Percentiles rank a stretch among this genome's conserved stretches.
Conservation (phyloP, 495 filamentous ascomycete species). For the Neurospora africana region DNA sequence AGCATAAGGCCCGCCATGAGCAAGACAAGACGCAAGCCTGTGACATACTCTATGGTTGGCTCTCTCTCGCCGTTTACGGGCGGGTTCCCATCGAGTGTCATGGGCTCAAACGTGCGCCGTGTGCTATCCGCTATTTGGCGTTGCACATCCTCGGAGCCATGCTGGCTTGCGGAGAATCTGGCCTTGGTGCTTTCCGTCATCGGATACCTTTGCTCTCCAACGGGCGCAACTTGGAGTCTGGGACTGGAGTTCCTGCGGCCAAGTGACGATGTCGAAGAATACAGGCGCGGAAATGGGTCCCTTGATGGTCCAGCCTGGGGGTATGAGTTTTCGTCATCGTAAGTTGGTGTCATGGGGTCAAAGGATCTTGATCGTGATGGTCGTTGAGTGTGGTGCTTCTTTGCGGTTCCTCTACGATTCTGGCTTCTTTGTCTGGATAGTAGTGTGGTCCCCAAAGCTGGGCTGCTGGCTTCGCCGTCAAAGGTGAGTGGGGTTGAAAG, state of each 20-base stretch:
- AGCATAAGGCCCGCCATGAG: slow-evolving; percentile 27
- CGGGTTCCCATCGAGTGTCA: not conserved
- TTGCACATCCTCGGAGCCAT: not conserved
- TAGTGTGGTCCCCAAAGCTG: not conserved
- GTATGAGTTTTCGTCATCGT: not conserved
- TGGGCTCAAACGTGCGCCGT: not conserved
- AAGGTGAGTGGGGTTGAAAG: not conserved
- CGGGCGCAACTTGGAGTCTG: slow-evolving; percentile 7
- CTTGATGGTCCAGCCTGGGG: not conserved
- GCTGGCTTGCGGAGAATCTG: slow-evolving; percentile 3
- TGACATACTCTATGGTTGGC: slow-evolving; percentile 13
- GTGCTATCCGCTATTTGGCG: not conserved
- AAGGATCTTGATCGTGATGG: not conserved
- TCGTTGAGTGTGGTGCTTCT: not conserved
- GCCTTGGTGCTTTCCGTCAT: slow-evolving; percentile 17
- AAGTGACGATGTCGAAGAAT: not conserved
- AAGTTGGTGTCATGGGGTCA: not conserved
- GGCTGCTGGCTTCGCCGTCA: not conserved
- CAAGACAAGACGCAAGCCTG: slow-evolving; percentile 19
- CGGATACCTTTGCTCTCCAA: slow-evolving; percentile 23
- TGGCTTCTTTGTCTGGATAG: not conserved
- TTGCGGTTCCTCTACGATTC: not conserved
- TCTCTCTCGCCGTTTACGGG: not conserved
- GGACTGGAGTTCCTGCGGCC: slow-evolving; percentile 10
- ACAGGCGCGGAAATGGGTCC: not conserved